Conservation (phyloP, 106 monocot species). For the Cymbidium sinense region DNA sequence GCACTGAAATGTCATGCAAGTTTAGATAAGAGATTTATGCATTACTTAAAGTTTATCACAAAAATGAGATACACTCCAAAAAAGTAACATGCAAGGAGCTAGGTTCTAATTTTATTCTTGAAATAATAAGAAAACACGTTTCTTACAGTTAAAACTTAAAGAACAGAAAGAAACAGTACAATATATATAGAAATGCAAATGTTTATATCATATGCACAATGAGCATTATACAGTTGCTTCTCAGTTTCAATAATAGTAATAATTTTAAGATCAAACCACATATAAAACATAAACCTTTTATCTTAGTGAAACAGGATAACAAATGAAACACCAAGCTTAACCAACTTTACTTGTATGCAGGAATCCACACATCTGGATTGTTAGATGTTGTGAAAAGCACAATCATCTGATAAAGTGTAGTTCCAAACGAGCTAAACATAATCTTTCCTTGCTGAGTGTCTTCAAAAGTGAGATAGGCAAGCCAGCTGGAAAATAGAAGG, state of each 20-base stretch:
- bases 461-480: constrained; percentile 97
- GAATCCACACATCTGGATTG: constrained; percentile 99
- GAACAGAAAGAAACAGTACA: not conserved
- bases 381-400: constrained; percentile 98
- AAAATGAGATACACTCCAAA: not conserved
- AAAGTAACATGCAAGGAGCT: not conserved
- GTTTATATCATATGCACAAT: not conserved
- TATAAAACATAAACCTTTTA: not conserved
- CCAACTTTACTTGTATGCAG: constrained; percentile 92
- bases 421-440: constrained; percentile 66
- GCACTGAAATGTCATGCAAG: not conserved
- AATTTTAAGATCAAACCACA: not conserved
- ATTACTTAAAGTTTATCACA: not conserved
- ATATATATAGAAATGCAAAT: not conserved
- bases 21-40: not conserved
- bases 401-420: constrained; percentile 96
- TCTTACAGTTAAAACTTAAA: not conserved
- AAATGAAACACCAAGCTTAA: not conserved
- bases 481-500: constrained; percentile 86
- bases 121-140: not conserved
- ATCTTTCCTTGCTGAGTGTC: constrained; percentile 84
- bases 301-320: not conserved
- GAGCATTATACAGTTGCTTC: not conserved
- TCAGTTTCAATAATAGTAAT: not conserved
- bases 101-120: not conserved